Percentiles rank a stretch among this genome's conserved stretches.
These are phyloP conservation scores for Ceratocystis variospora DNA, from an alignment of 2,329 filamentous ascomycete genomes.

Conservation along the genomic window DNA sequence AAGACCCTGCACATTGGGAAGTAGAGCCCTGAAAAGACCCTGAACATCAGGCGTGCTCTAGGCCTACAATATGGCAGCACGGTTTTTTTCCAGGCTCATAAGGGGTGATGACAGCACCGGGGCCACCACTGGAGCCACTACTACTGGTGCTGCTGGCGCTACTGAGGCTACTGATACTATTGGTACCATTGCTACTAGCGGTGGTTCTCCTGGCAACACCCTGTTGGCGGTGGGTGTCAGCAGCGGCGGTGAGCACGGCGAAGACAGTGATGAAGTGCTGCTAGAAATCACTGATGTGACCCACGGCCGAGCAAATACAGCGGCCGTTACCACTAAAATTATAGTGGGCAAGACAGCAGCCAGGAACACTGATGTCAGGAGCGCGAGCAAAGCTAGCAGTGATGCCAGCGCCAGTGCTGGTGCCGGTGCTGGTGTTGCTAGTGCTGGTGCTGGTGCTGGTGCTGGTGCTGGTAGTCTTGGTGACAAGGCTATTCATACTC, in stretches of 20 bases:
- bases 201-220: not conserved
- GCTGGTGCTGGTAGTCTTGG: too few species aligned
- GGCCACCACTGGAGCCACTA: not conserved
- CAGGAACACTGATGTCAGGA: not conserved
- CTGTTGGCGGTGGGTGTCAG: not conserved
- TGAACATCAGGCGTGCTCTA: not conserved
- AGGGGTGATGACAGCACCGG: not conserved
- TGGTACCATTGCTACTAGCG: not conserved
- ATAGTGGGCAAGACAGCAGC: constrained; percentile 16
- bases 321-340: not conserved
- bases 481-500: not conserved
- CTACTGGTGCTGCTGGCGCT: too few species aligned
- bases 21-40: not conserved
- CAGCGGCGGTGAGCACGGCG: not conserved
- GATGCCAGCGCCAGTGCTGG: constrained; percentile 20
- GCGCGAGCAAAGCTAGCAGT: constrained; percentile 29
- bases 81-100: constrained; percentile 17
- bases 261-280: not conserved
- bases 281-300: constrained; percentile 8
- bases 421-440: not conserved
- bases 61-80: constrained; percentile 8
- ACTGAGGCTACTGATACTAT: not conserved
- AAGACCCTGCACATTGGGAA: not conserved
- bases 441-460: not conserved
- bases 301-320: constrained; percentile 19